These are phyloP conservation scores for Physcomitrellopsis africana DNA, from an alignment of 225 moss, liverwort and hornwort species.

Conservation along the genomic window DNA sequence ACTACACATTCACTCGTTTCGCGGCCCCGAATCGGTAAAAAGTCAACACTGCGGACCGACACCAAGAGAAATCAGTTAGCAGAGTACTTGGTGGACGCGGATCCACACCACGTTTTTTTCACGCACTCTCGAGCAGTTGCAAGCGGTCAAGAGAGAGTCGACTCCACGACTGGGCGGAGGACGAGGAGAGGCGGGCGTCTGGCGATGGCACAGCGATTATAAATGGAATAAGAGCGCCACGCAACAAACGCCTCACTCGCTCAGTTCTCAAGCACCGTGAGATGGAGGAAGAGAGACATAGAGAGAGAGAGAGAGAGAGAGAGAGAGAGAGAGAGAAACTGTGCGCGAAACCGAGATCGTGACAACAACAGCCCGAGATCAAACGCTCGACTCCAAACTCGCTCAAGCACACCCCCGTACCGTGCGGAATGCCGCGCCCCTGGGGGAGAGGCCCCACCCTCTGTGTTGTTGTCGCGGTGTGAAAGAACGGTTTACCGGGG, in stretches of 20 bases:
- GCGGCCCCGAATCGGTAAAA: slow-evolving; percentile 11
- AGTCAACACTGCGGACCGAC: slow-evolving; percentile 22
- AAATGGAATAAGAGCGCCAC: not conserved
- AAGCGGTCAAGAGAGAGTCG: not conserved
- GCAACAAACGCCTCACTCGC: slow-evolving; percentile 12
- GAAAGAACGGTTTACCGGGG: too few species aligned
- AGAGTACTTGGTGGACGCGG: slow-evolving; percentile 10
- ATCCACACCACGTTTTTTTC: slow-evolving; percentile 17
- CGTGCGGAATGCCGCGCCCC: too few species aligned
- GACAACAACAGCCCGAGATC: too few species aligned
- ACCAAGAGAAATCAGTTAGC: slow-evolving; percentile 5
- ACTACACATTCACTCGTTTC: not conserved
- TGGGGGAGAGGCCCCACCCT: too few species aligned
- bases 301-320: too few species aligned
- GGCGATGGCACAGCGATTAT: slow-evolving; percentile 32
- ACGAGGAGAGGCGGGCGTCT: slow-evolving; percentile 1
- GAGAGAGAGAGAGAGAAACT: too few species aligned
- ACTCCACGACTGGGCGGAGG: slow-evolving; percentile 23
- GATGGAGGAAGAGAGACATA: not conserved
- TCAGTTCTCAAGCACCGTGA: slow-evolving; percentile 25
- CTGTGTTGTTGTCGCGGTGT: too few species aligned
- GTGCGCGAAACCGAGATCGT: too few species aligned
- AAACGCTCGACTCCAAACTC: too few species aligned
- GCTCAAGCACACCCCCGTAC: too few species aligned
- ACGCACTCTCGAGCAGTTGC: slow-evolving; percentile 6